A percentile compares a stretch with the other conserved stretches of the same genome.
These are phyloP conservation scores for Aegilops sharonensis DNA, from an alignment of 176 grass and related monocot species.

Conservation along the genomic window DNA sequence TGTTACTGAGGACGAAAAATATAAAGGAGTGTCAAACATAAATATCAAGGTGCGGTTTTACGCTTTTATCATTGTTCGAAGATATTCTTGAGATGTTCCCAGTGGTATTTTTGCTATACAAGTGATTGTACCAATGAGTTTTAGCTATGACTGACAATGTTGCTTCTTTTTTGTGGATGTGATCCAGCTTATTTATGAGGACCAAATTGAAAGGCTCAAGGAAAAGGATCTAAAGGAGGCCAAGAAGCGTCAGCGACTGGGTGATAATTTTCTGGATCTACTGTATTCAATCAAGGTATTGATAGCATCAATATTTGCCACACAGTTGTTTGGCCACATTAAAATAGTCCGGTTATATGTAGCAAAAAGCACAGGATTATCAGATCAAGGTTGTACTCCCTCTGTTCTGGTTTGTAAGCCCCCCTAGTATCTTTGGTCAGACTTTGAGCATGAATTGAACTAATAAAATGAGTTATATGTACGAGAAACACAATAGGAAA, in stretches of 20 bases:
- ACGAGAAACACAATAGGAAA: background rate
- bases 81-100: background rate
- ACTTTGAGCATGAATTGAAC: too few species aligned
- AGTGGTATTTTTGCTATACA: background rate
- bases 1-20: slow-evolving; percentile 47
- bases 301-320: background rate
- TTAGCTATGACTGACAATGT: background rate
- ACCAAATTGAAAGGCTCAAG: slow-evolving; percentile 80
- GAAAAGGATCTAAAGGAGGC: slow-evolving; percentile 93
- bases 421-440: too few species aligned
- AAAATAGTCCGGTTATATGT: slow-evolving; percentile 12
- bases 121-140: background rate
- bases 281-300: slow-evolving; percentile 89
- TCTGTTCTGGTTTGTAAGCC: too few species aligned
- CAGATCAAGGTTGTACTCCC: background rate
- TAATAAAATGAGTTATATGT: background rate
- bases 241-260: slow-evolving; percentile 83
- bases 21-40: slow-evolving; percentile 72
- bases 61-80: background rate
- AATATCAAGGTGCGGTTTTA: slow-evolving; percentile 68
- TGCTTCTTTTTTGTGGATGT: slow-evolving; percentile 27
- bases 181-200: slow-evolving; percentile 87
- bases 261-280: slow-evolving; percentile 91
- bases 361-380: background rate
- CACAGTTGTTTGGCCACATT: slow-evolving; percentile 9